A percentile compares a stretch with the other conserved stretches of the same genome.
Evolutionary conservation across 2,329 filamentous ascomycete genomes (phyloP).

Genomic region (Penicillium concentricum): DNA sequence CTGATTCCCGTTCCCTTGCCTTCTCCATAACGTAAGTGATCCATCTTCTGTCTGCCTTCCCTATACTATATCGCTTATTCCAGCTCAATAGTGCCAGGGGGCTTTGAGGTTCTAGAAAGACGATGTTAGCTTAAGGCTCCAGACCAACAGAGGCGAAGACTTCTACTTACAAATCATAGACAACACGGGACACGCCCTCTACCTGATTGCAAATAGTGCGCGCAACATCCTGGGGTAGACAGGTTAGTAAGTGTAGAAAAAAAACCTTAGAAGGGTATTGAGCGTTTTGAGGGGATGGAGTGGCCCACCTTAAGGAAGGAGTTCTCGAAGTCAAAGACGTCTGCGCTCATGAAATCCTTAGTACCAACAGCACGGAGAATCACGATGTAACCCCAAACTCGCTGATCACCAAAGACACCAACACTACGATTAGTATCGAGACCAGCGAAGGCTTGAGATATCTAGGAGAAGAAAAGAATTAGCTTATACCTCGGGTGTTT

Average conservation of each 20-base stretch:
- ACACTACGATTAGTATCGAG: slow-evolving; percentile 22
- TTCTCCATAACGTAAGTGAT: not conserved
- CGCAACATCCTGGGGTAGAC: not conserved
- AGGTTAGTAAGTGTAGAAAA: not conserved
- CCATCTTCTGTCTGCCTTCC: not conserved
- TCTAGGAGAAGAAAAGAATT: not conserved
- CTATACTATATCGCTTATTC: not conserved
- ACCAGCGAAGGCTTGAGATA: not conserved
- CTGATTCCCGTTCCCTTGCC: not conserved
- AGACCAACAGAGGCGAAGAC: not conserved
- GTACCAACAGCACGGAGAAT: slow-evolving; percentile 62
- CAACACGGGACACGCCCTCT: not conserved
- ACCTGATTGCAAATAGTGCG: not conserved
- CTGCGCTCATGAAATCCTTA: slow-evolving; percentile 49
- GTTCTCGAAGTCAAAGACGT: not conserved
- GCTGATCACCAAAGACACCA: slow-evolving; percentile 58
- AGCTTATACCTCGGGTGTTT: not conserved
- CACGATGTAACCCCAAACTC: slow-evolving; percentile 64
- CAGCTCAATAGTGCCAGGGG: not conserved
- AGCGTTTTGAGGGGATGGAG: not conserved
- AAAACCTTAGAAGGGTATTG: not conserved
- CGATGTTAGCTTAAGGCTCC: not conserved
- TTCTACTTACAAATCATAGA: not conserved
- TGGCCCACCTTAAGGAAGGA: not conserved
- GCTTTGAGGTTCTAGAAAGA: not conserved